Evolutionary conservation across 805 yeast species (phyloP).

Genomic region (Metschnikowia reukaufii): DNA sequence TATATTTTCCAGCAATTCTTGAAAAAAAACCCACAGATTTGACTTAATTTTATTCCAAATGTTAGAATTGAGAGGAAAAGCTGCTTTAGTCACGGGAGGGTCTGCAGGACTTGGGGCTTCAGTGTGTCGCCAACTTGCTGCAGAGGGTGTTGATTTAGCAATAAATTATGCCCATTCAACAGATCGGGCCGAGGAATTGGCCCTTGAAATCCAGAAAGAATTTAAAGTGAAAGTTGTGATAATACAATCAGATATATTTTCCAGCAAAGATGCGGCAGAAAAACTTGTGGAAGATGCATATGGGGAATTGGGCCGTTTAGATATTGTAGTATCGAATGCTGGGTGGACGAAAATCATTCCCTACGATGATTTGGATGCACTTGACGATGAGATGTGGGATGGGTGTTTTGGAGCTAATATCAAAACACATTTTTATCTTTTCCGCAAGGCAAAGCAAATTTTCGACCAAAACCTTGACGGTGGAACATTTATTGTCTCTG

Average conservation of each 20-base stretch:
- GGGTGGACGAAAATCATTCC: constrained; percentile 38
- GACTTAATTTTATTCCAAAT: too few species aligned
- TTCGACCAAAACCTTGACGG: constrained; percentile 27
- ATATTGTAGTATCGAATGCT: constrained; percentile 39
- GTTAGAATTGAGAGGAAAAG: constrained; percentile 22
- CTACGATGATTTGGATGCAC: constrained; percentile 28
- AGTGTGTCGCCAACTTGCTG: constrained; percentile 32
- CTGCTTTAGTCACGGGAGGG: constrained; percentile 26
- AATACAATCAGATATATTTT: constrained; percentile 28
- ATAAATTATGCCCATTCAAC: constrained; percentile 31
- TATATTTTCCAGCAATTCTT: too few species aligned
- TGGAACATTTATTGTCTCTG: constrained; percentile 27
- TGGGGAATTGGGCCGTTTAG: constrained; percentile 28
- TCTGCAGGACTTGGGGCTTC: constrained; percentile 37
- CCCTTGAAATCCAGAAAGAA: constrained; percentile 11
- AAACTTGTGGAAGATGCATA: constrained; percentile 26
- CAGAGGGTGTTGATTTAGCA: constrained; percentile 33
- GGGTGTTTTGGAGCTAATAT: constrained; percentile 28
- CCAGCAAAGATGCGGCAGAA: constrained; percentile 19
- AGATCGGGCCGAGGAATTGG: constrained; percentile 30
- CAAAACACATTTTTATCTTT: constrained; percentile 31
- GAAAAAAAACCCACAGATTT: too few species aligned
- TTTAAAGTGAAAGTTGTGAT: constrained; percentile 20
- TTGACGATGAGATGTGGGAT: constrained; percentile 35
- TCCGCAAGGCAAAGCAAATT: constrained; percentile 26